phyloP scores from a whole-genome alignment of 2,329 filamentous ascomycete genomes.

The Ascocoryne sarcoides region DNA sequence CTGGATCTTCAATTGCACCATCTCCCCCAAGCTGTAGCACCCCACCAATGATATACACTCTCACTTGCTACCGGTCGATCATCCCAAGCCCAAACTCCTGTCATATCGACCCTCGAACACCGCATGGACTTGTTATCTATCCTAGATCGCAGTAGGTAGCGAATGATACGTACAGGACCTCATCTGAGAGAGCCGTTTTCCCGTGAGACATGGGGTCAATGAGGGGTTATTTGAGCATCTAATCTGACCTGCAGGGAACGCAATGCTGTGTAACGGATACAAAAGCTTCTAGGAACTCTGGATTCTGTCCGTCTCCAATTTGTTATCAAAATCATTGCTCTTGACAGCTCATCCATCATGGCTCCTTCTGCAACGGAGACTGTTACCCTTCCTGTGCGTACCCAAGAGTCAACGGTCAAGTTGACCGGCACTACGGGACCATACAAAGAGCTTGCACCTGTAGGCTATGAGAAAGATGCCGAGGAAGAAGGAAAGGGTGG shows the following conservation, averaged over 20 bases:
- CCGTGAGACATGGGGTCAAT: slow-evolving; percentile 1
- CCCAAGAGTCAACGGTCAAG: slow-evolving; percentile 9
- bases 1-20: slow-evolving; percentile 12
- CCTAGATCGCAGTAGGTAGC: not conserved
- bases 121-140: not conserved
- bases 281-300: not conserved
- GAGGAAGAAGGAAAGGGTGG: slow-evolving; percentile 25
- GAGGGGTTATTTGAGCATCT: slow-evolving; percentile 3
- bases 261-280: not conserved
- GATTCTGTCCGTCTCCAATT: not conserved
- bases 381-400: slow-evolving; percentile 11
- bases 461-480: slow-evolving; percentile 23
- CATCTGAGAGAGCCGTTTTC: slow-evolving; percentile 3
- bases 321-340: not conserved
- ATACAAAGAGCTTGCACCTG: slow-evolving; percentile 26
- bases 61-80: not conserved
- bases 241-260: slow-evolving; percentile 1
- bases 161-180: not conserved
- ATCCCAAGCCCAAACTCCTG: not conserved
- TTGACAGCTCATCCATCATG: slow-evolving; percentile 36
- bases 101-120: not conserved
- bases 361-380: slow-evolving; percentile 25
- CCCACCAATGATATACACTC: slow-evolving; percentile 8
- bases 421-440: slow-evolving; percentile 19
- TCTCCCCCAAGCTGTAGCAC: slow-evolving; percentile 2